Conservation (phyloP, 306 rosid species). For the Parietaria judaica region DNA sequence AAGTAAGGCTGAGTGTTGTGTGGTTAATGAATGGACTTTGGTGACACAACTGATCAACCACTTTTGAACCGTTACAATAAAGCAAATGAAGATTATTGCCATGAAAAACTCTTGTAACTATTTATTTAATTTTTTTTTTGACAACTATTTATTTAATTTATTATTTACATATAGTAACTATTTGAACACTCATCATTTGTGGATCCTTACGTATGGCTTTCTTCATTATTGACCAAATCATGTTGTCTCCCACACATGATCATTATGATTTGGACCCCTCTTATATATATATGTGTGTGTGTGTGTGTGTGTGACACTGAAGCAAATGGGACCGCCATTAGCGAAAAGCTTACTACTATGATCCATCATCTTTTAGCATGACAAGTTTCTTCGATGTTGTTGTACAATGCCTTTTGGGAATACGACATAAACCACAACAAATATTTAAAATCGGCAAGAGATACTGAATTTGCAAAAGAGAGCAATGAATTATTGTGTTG, state of each 20-base stretch:
- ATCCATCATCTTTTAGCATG: constrained; percentile 12
- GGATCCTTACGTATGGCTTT: neutral
- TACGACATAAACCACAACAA: no score
- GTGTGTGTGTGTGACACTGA: constrained; percentile 1
- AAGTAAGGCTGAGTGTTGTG: constrained; percentile 8
- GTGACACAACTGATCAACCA: constrained; percentile 13
- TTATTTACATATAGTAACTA: neutral
- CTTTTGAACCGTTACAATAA: constrained; percentile 17
- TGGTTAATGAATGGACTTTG: constrained; percentile 21
- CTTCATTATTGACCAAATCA: constrained; percentile 3
- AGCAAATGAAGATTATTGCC: neutral
- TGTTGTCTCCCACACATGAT: neutral
- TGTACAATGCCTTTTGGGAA: neutral
- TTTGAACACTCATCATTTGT: neutral
- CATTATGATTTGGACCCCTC: constrained; percentile 5
- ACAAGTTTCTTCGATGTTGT: constrained; percentile 3
- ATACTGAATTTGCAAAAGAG: no score
- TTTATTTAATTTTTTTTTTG: neutral
- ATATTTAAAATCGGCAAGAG: no score
- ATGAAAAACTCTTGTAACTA: neutral
- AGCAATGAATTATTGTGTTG: no score
- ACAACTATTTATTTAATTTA: no score
- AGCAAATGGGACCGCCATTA: constrained; percentile 9
- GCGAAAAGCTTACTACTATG: constrained; percentile 2
- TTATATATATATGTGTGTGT: neutral